Evolutionary conservation across 164 flowering plant species (phyloP).

Genomic region (Dillenia turbinata): DNA sequence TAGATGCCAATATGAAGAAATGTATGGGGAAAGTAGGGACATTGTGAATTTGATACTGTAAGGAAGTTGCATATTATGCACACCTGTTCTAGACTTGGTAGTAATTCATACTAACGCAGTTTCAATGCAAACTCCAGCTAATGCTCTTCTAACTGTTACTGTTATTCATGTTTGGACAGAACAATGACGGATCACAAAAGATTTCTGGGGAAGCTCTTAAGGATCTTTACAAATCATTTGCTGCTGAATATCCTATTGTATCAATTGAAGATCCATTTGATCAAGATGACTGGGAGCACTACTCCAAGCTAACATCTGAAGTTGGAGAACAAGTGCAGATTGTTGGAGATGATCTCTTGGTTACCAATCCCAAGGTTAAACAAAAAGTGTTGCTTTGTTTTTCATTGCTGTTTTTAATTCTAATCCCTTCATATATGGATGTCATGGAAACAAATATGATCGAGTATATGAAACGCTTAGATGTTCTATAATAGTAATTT

Average conservation of each 20-base stretch:
- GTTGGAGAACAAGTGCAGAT: constrained; percentile 69
- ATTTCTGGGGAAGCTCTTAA: constrained; percentile 77
- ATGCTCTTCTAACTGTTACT: neutral
- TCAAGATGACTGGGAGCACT: constrained; percentile 95
- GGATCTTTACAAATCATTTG: constrained; percentile 80
- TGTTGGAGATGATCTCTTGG: constrained; percentile 93
- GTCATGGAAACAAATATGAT: too few species aligned
- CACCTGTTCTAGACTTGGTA: too few species aligned
- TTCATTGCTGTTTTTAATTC: too few species aligned
- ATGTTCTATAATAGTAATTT: too few species aligned
- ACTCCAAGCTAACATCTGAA: constrained; percentile 63
- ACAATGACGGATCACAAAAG: constrained; percentile 76
- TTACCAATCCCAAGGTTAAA: constrained; percentile 84
- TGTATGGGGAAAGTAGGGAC: too few species aligned
- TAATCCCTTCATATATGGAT: too few species aligned
- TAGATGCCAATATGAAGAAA: too few species aligned
- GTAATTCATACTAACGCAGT: too few species aligned
- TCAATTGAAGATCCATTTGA: constrained; percentile 95
- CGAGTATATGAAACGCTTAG: too few species aligned
- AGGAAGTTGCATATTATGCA: too few species aligned
- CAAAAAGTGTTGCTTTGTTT: neutral
- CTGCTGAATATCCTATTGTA: constrained; percentile 75
- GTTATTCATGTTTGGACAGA: constrained; percentile 32
- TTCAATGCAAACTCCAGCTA: too few species aligned
- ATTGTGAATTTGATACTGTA: too few species aligned